Conservation (phyloP, 345 rosid species). For the Euphorbia tirucalli region DNA sequence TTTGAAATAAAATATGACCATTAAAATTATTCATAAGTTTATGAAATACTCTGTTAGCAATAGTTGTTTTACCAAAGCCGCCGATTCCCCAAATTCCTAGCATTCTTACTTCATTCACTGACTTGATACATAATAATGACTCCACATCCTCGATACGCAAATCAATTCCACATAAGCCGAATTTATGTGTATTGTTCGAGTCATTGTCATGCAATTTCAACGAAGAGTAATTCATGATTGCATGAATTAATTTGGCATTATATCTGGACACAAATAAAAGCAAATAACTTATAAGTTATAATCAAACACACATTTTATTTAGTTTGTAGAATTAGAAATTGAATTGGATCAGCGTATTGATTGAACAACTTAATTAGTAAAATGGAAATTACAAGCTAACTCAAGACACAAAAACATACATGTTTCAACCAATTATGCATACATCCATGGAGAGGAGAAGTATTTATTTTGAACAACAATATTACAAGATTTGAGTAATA, state of each 20-base stretch:
- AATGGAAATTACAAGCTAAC: no score
- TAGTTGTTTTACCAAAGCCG: slow-evolving; percentile 2
- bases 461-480: no score
- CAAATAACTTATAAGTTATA: no score
- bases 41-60: neutral
- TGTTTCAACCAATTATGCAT: no score
- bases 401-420: no score
- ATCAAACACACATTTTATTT: no score
- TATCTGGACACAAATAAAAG: neutral
- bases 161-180: slow-evolving; percentile 5
- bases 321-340: no score
- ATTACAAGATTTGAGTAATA: no score
- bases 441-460: no score
- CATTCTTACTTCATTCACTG: neutral
- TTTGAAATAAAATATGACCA: neutral
- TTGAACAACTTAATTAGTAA: no score
- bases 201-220: neutral
- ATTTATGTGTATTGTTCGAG: no score
- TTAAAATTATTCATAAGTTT: neutral
- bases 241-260: neutral
- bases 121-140: neutral
- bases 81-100: slow-evolving; percentile 15
- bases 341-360: no score
- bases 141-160: neutral
- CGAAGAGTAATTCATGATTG: neutral